Evolutionary conservation across 2,329 filamentous ascomycete genomes (phyloP).

Genomic region (Colletotrichum kahawae): DNA sequence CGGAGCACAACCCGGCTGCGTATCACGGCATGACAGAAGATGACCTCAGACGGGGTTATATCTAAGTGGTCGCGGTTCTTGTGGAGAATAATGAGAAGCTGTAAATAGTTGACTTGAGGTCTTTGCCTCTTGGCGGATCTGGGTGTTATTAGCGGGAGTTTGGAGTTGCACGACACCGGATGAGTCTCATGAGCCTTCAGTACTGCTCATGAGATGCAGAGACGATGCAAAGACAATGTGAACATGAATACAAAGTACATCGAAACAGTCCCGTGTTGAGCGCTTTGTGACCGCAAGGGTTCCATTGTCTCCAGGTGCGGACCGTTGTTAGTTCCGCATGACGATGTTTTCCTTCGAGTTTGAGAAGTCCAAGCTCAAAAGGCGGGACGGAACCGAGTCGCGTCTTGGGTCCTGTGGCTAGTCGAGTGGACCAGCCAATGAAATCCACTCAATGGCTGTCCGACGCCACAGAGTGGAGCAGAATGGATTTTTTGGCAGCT

Average conservation of each 20-base stretch:
- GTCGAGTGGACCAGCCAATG: neutral
- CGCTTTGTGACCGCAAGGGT: neutral
- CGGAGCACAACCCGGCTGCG: conserved; percentile 24
- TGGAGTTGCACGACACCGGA: neutral
- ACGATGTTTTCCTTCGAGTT: neutral
- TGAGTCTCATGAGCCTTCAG: neutral
- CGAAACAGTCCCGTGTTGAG: neutral
- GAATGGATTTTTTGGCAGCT: conserved; percentile 16
- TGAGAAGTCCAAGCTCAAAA: neutral
- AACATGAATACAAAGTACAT: neutral
- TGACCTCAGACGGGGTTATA: conserved; percentile 8
- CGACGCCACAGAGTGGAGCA: conserved; percentile 9
- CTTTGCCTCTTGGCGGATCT: neutral
- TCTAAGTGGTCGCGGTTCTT: neutral
- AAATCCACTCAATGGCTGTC: neutral
- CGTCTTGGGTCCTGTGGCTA: conserved; percentile 19
- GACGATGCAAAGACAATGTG: neutral
- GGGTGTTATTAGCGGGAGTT: conserved; percentile 20
- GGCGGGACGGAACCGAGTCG: conserved; percentile 12
- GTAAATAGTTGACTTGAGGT: neutral
- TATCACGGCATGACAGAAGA: conserved; percentile 24
- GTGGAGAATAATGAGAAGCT: neutral
- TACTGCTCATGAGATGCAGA: neutral
- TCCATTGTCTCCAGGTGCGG: neutral
- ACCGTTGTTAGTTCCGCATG: neutral